A percentile compares a stretch with the other conserved stretches of the same genome.
These are phyloP conservation scores for Strigomonas galati DNA, from an alignment of 208 protist genomes.

Conservation along the genomic window DNA sequence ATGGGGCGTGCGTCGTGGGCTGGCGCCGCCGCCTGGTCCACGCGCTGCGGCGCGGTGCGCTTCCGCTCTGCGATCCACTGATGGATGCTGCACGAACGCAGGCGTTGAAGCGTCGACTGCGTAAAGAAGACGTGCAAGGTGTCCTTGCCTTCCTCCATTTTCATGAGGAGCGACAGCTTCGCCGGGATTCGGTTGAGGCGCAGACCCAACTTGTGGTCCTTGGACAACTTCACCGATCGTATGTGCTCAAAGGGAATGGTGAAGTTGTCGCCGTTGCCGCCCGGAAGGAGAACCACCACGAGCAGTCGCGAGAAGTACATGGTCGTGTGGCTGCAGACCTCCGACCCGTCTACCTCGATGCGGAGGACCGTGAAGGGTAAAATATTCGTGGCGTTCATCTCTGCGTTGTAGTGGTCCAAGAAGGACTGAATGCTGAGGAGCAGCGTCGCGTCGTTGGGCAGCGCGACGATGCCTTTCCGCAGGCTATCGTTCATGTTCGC, in stretches of 20 bases:
- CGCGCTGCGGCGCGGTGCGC: constrained; percentile 39
- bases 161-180: constrained; percentile 60
- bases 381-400: constrained; percentile 27
- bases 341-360: constrained; percentile 46
- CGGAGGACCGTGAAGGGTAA: constrained; percentile 50
- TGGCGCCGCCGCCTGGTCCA: not conserved
- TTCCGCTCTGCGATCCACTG: constrained; percentile 81
- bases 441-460: constrained; percentile 75
- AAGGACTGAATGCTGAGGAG: constrained; percentile 60
- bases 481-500: constrained; percentile 40
- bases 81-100: constrained; percentile 55
- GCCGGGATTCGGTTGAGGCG: constrained; percentile 64
- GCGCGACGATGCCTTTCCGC: constrained; percentile 48
- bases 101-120: constrained; percentile 48
- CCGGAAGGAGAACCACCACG: constrained; percentile 63
- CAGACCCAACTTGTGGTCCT: constrained; percentile 65
- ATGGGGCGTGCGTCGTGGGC: not conserved
- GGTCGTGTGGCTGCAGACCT: constrained; percentile 62
- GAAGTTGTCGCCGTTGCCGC: constrained; percentile 55
- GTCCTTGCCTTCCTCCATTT: constrained; percentile 24
- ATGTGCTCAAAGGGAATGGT: constrained; percentile 86
- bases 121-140: constrained; percentile 70
- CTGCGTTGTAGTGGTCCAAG: constrained; percentile 68
- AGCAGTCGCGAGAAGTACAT: constrained; percentile 81
- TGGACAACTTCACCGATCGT: constrained; percentile 75